Evolutionary conservation across 805 yeast species (phyloP), one percentile per base, ranked within the genome.

Genomic region (Yamadazyma ubonensis): DNA sequence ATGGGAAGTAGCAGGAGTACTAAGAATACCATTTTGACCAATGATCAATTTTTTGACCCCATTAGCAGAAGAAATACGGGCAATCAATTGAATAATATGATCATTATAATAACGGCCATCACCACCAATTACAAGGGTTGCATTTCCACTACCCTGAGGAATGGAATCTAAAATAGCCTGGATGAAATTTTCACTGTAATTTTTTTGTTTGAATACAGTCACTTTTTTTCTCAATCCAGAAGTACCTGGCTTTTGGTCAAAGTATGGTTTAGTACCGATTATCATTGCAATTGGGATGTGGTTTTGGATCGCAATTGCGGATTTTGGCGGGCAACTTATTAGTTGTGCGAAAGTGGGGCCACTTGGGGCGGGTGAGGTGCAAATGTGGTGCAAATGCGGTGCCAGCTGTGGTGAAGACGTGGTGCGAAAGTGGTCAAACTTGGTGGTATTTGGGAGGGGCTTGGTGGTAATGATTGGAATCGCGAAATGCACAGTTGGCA

Each of bases 1-100:
- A 58, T 89, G 87, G n/a, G 96, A 86, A 15, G 96, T 91, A 12
- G 98, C 97, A 1, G 98, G 99, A 3, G 99, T 93, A 15, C 96
- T 86, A 38, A 93, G 71, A 43, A 93, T 73, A 15, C 97, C 97
- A 54, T 84, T 57, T 54, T 87, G 86, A 46, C 99, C 99, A 47
- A 91, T 72, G 50, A 91, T 83, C 54, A 91, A 68, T 61, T 87
- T 86, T 53, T 69, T 72, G 40, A 90, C 96, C 26, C 96, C 96
- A 58, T 91, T 91, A 33, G 91, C 99, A 22, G 95, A 95, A 44
- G 86, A 83, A 39, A 91, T 86, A 51, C 79, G 67, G 25, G 87
- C 84, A 54, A 91, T 91, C 57, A 83, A 67, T 58, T 88, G 86
- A 53, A 93, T 78, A 29, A 89, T 90, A 32, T 71, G 75, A 51